These are phyloP conservation scores for Plectosphaerella sp. DNA, from an alignment of 2,329 filamentous ascomycete species.

Conservation along the genomic window DNA sequence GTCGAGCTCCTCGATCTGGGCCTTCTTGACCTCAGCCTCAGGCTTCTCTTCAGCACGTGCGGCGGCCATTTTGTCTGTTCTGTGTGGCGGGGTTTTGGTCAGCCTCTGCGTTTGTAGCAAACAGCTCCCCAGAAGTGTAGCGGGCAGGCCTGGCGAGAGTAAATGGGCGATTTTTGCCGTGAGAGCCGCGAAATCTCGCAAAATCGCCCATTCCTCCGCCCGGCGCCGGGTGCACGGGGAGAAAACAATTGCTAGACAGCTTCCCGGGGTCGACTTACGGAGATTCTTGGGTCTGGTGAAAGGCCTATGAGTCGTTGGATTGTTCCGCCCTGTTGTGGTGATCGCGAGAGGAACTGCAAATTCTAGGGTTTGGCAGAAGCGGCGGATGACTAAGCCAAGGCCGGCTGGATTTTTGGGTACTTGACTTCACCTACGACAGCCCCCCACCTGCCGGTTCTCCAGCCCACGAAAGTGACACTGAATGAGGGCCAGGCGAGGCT, in stretches of 20 bases:
- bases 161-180: no score
- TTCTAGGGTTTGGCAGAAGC: conserved; percentile 8
- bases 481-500: no score
- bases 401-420: no score
- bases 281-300: background rate
- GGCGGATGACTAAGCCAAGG: background rate
- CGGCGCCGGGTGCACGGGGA: no score
- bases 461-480: no score
- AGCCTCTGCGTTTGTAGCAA: conserved; percentile 9
- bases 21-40: conserved; percentile 84
- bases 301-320: background rate
- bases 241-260: no score
- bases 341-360: conserved; percentile 2
- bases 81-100: conserved; percentile 23
- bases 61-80: conserved; percentile 77
- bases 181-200: no score
- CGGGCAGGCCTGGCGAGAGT: no score
- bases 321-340: background rate
- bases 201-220: no score
- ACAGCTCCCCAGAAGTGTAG: no score
- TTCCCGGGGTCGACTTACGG: background rate
- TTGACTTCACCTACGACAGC: no score
- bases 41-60: conserved; percentile 96
- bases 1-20: conserved; percentile 69
- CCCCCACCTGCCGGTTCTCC: no score